Evolutionary conservation across 1,284 basidiomycete species (phyloP), one percentile per base, ranked within the genome.

Genomic region (Trichosporon faecale): DNA sequence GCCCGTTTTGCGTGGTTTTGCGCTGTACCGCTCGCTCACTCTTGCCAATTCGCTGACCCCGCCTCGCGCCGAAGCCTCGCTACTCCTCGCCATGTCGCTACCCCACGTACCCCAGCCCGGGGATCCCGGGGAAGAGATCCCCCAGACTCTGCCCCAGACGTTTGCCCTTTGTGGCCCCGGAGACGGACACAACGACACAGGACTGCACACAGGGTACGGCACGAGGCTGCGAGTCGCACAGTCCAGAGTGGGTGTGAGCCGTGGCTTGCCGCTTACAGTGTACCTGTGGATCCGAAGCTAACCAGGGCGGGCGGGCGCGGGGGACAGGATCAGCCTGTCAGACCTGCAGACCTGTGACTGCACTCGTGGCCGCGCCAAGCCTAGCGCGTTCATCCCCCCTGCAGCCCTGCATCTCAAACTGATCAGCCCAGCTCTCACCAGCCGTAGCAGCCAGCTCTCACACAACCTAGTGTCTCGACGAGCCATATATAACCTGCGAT

Each of bases 101-200:
- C 55, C 55, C 55, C 55, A 60, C 55, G 55, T 60, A 60, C 55
- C 55, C 55, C 55, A 60, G 55, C 16, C 55, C 25, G 55, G 55
- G 55, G 27, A 60, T 27, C 16, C 55, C 25, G 55, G 55, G 55
- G 27, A 27, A 60, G 14, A 31, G 25, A 21, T 33, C 29, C 29
- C 40, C 57, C 57, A 61, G 57, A 60, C 27, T 16, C 21, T 60
- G 27, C 55, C 55, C 55, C 55, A 60, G 57, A 29, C 29, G 27
- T 61, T 29, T 29, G 27, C 29, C 57, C 57, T n/a, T n/a, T 21
- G 57, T 33, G 57, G 57, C 57, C 57, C 57, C 57, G 57, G 57
- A 61, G 31, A 61, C 49, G 27, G 29, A 33, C 27, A 31, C 27
- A 31, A 14, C 11, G 9, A 33, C 31, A 33, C 31, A 33, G 31